Conservation (phyloP, 1,139 yeast genomes). For the Pichia sp. region DNA sequence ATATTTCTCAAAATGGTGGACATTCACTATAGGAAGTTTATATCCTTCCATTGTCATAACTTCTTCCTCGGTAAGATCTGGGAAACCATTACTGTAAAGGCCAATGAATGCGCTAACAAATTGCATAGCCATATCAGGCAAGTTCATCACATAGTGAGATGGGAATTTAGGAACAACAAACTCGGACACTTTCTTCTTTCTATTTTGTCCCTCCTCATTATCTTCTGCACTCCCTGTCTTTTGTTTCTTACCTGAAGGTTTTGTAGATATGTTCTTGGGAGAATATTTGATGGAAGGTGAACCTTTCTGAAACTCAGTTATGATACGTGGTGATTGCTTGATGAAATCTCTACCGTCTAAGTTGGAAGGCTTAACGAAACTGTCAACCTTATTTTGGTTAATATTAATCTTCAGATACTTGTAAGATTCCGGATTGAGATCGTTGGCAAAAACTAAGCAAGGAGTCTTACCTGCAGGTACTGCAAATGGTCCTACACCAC, state of each 20-base stretch:
- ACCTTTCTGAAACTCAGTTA: slow-evolving; percentile 1
- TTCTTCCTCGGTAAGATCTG: slow-evolving; percentile 29
- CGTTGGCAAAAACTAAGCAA: slow-evolving; percentile 82
- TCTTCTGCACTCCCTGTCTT: not conserved
- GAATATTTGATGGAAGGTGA: slow-evolving; percentile 17
- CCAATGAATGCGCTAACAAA: slow-evolving; percentile 76
- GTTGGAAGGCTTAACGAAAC: slow-evolving; percentile 58
- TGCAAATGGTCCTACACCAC: slow-evolving; percentile 98
- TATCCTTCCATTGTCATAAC: slow-evolving; percentile 36
- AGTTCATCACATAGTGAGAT: slow-evolving; percentile 84
- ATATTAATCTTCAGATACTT: slow-evolving; percentile 64
- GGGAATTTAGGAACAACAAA: slow-evolving; percentile 51
- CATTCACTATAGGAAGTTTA: slow-evolving; percentile 69
- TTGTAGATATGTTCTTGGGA: slow-evolving; percentile 3
- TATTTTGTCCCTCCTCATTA: slow-evolving; percentile 2
- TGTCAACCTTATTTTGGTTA: slow-evolving; percentile 50
- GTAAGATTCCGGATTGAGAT: slow-evolving; percentile 82
- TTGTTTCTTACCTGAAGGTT: slow-evolving; percentile 24
- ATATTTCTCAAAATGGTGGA: slow-evolving; percentile 89
- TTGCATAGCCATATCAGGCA: slow-evolving; percentile 90
- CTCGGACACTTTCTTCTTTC: slow-evolving; percentile 24
- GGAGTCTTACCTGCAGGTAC: slow-evolving; percentile 89
- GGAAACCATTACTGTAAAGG: slow-evolving; percentile 40
- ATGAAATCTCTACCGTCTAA: slow-evolving; percentile 84
- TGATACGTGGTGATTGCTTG: slow-evolving; percentile 44